Conservation (phyloP, 768 basidiomycete species). For the Hericium erinaceus region DNA sequence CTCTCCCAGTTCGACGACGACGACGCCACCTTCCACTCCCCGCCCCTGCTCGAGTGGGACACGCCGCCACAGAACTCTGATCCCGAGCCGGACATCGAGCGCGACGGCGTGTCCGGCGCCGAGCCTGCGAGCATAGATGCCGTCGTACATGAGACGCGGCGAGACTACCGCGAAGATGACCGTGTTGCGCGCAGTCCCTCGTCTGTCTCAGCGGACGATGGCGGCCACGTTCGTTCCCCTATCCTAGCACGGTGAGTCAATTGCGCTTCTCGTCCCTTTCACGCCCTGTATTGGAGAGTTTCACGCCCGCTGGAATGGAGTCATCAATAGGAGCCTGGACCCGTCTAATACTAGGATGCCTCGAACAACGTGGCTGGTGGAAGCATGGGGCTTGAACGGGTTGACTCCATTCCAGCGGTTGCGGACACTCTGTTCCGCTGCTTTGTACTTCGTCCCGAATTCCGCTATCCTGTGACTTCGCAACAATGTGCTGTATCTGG, state of each 20-base stretch:
- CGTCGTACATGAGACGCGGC: background rate
- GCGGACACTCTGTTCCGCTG: too few relatives aligned
- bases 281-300: too few relatives aligned
- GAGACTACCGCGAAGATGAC: background rate
- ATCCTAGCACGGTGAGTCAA: slow-evolving; percentile 13
- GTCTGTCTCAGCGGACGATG: slow-evolving; percentile 1
- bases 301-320: too few relatives aligned
- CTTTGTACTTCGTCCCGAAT: too few relatives aligned
- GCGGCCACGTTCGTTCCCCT: slow-evolving; percentile 11
- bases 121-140: background rate
- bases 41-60: background rate
- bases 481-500: too few relatives aligned
- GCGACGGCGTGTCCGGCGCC: background rate
- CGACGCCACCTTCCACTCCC: background rate
- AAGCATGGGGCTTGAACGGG: background rate
- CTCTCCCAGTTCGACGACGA: slow-evolving; percentile 8
- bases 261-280: background rate
- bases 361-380: background rate
- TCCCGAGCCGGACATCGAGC: background rate
- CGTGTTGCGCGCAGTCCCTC: background rate
- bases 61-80: background rate
- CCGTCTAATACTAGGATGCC: too few relatives aligned
- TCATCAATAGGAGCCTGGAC: too few relatives aligned
- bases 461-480: too few relatives aligned
- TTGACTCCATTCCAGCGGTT: background rate